These are phyloP conservation scores for Chlamydomonas sp. DNA, from an alignment of 139 green algal genomes.

Conservation along the genomic window DNA sequence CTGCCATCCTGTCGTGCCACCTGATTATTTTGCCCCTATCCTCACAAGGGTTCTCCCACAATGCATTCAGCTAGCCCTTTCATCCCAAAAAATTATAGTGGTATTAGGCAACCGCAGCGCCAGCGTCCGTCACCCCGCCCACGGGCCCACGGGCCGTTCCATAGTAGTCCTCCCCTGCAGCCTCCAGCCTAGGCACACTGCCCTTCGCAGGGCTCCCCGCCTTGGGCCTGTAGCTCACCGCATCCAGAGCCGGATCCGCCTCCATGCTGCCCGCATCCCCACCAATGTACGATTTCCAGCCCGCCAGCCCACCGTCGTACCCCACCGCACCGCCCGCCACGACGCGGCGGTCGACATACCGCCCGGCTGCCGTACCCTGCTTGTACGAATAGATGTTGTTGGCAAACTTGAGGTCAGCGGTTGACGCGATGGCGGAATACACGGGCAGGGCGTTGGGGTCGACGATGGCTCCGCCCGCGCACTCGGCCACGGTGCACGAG, in stretches of 20 bases:
- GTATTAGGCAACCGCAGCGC: neutral
- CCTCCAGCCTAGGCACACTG: neutral
- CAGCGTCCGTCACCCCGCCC: slow-evolving; percentile 14
- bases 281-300: slow-evolving; percentile 12
- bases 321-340: neutral
- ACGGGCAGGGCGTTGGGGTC: slow-evolving; percentile 20
- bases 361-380: neutral
- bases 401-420: slow-evolving; percentile 11
- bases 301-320: slow-evolving; percentile 15
- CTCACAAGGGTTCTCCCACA: no score
- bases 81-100: no score
- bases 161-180: neutral
- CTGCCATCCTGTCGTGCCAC: no score
- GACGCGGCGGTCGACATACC: slow-evolving; percentile 19
- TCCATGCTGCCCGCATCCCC: slow-evolving; percentile 14
- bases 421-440: neutral
- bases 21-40: no score
- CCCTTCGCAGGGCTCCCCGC: slow-evolving; percentile 1
- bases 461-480: neutral
- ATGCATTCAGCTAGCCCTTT: no score
- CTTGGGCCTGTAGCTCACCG: neutral
- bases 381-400: slow-evolving; percentile 30
- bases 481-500: slow-evolving; percentile 12
- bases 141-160: neutral
- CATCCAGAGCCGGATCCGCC: neutral